Conservation (phyloP, 202 grass and related monocot genomes). For the Bolboschoenoplectus hybrid region DNA sequence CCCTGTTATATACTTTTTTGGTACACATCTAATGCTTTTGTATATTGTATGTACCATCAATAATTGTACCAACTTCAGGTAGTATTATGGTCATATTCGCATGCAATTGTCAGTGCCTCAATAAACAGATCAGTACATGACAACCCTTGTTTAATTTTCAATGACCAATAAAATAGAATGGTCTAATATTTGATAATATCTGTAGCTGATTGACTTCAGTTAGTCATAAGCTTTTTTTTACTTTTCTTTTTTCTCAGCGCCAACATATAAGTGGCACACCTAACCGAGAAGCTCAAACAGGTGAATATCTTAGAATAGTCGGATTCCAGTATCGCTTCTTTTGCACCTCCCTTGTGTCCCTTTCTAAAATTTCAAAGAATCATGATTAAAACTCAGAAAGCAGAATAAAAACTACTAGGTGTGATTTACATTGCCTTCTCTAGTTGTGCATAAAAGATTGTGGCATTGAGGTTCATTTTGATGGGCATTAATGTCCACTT, state of each 20-base stretch:
- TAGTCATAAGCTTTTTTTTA: constrained; percentile 5
- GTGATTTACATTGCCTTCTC: background rate
- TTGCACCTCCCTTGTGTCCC: background rate
- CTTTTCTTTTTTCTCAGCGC: background rate
- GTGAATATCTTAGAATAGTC: constrained; percentile 22
- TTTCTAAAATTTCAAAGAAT: background rate
- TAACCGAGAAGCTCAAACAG: constrained; percentile 32
- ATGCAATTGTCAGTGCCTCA: background rate
- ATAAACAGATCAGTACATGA: background rate
- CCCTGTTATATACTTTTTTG: background rate
- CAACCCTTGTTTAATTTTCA: background rate
- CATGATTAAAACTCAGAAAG: constrained; percentile 1
- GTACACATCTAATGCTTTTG: background rate
- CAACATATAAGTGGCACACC: constrained; percentile 18
- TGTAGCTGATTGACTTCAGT: background rate
- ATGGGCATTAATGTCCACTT: background rate
- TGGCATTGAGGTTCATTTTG: constrained; percentile 11
- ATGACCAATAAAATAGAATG: background rate
- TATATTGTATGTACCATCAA: background rate
- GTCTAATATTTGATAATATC: constrained; percentile 1
- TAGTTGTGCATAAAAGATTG: background rate
- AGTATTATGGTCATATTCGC: background rate
- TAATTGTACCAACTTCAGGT: background rate
- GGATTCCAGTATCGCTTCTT: background rate
- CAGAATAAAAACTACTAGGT: background rate